Percentiles rank a stretch among this genome's conserved stretches.
Conservation (phyloP, 2,329 filamentous ascomycete species). For the Aspergillus melleus region DNA sequence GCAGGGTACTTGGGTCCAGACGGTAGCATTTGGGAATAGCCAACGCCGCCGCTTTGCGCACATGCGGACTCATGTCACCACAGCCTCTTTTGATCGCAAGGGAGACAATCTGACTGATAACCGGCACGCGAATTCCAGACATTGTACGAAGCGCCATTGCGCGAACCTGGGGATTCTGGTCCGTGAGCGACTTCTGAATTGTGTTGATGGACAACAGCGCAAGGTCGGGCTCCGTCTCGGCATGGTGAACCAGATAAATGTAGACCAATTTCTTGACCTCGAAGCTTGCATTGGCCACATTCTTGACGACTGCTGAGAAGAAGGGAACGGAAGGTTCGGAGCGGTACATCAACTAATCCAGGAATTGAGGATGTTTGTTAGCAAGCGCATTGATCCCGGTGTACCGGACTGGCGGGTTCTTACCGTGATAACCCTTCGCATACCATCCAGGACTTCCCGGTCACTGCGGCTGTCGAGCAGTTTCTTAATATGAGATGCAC, state of each 20-base stretch:
- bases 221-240: slow-evolving; percentile 92
- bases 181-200: slow-evolving; percentile 95
- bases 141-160: slow-evolving; percentile 93
- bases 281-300: slow-evolving; percentile 88
- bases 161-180: slow-evolving; percentile 84
- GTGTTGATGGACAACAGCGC: slow-evolving; percentile 97
- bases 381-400: slow-evolving; percentile 6
- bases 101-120: slow-evolving; percentile 96
- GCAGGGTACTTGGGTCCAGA: slow-evolving; percentile 80
- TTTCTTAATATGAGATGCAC: slow-evolving; percentile 86
- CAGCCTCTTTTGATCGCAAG: slow-evolving; percentile 92
- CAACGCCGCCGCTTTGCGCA: slow-evolving; percentile 87
- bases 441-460: slow-evolving; percentile 85
- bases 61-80: slow-evolving; percentile 91
- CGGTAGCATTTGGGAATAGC: slow-evolving; percentile 96
- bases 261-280: slow-evolving; percentile 98
- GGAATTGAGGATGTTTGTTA: slow-evolving; percentile 13
- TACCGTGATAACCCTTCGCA: slow-evolving; percentile 87
- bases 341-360: slow-evolving; percentile 83
- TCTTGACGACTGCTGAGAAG: slow-evolving; percentile 98
- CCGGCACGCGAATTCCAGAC: slow-evolving; percentile 94
- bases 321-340: slow-evolving; percentile 84
- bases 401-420: slow-evolving; percentile 10
- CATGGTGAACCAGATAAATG: slow-evolving; percentile 95
- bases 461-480: slow-evolving; percentile 92